These are phyloP conservation scores for Orychophragmus violaceus DNA, from an alignment of 345 rosid species.

Conservation along the genomic window DNA sequence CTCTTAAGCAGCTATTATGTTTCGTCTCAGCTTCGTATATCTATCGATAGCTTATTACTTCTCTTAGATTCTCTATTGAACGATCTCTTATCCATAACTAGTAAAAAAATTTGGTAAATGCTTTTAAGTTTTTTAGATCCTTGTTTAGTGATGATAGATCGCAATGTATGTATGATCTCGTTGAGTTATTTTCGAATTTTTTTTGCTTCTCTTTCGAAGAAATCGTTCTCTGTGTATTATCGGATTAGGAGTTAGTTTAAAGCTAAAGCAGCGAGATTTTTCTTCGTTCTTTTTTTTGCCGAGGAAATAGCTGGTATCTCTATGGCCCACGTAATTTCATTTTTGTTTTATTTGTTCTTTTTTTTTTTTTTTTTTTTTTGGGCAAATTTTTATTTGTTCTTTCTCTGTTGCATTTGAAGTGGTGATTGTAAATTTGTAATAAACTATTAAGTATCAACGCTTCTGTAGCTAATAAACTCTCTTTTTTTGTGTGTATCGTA, in stretches of 20 bases:
- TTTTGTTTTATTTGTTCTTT: no score
- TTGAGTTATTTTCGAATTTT: neutral
- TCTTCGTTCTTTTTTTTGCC: neutral
- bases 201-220: neutral
- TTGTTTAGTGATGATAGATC: constrained; percentile 8
- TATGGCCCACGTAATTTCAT: no score
- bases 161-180: constrained; percentile 14
- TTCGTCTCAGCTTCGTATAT: neutral
- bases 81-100: neutral
- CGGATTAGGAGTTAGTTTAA: constrained; percentile 1
- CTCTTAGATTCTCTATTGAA: neutral
- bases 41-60: no score
- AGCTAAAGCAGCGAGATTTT: neutral
- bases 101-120: neutral
- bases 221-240: neutral
- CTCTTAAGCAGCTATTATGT: neutral
- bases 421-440: neutral
- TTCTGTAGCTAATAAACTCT: constrained; percentile 26
- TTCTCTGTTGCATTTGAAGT: neutral
- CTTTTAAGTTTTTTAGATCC: neutral
- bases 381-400: neutral
- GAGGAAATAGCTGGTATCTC: no score
- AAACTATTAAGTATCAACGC: neutral
- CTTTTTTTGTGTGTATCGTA: neutral
- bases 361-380: no score